Base-by-base conservation (phyloP, 108 stramenopile species). In the Fragilariopsis cylindrus region DNA sequence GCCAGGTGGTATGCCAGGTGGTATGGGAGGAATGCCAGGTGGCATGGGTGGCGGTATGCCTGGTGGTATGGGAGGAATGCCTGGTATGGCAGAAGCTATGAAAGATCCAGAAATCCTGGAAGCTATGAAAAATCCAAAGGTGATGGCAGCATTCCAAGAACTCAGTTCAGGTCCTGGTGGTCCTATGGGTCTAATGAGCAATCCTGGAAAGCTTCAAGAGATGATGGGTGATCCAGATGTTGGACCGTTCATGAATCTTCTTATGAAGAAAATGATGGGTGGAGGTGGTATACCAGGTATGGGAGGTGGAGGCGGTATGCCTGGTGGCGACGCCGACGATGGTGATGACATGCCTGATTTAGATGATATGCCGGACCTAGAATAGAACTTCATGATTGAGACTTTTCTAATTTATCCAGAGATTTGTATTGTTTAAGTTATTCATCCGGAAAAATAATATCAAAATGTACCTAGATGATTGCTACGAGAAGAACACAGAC, bases 191-290 rank as follows among this genome's bases (percentile, higher is more conserved):
- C 45, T 88, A n/a, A 80, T 92, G 90, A 70, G 72, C 53, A 90
- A 96, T 66, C 92, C 95, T 16, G 84, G 80, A 8, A 96, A 93
- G 64, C 68, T 96, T 54, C 88, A 90, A 84, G 84, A 96, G 76
- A 68, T 94, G 73, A 94, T 96, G 96, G 60, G 79, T 5, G 96
- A 96, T 84, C 96, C 96, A 7, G 93, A 96, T 54, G 90, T 96
- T 8, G 93, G 93, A 6, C 92, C 96, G 16, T 84, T 90, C 43
- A 57, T 96, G 79, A 90, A 94, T 79, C 92, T 94, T 70, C 66
- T 96, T 7, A 92, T 95, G 91, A 71, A 79, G 49, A 95, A 92
- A 77, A 83, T 86, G 75, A 75, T 80, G 76, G 84, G 80, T 18
- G 87, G 83, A 5, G 77, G 72, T 15, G 76, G 81, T 49, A n/a